A percentile compares a stretch with the other conserved stretches of the same genome.
Conservation (phyloP, 1,284 basidiomycete species). For the Ganoderma resinaceum region DNA sequence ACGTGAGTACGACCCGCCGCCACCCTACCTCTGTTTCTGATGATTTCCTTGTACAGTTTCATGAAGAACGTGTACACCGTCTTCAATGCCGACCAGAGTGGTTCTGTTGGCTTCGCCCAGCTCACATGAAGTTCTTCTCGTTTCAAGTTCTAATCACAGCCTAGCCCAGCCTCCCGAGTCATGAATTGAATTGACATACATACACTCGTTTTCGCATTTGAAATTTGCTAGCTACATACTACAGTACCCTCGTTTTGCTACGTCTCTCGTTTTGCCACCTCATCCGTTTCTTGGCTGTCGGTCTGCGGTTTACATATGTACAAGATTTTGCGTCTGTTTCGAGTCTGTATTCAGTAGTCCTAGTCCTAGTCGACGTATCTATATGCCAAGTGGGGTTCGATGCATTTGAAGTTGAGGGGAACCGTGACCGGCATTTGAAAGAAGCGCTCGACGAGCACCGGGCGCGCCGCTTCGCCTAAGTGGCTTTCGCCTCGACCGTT, state of each 20-base stretch:
- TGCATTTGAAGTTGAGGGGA: too few species aligned
- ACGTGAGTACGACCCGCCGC: conserved; percentile 23
- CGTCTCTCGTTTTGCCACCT: background rate
- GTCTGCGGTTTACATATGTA: background rate
- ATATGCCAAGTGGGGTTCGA: background rate
- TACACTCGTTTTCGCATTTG: background rate
- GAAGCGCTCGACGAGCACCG: too few species aligned
- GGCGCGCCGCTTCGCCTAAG: background rate
- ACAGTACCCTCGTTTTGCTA: background rate
- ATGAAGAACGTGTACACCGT: conserved; percentile 37
- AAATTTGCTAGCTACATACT: too few species aligned
- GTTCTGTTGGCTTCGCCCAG: conserved; percentile 34
- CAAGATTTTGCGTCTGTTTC: background rate
- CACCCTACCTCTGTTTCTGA: background rate
- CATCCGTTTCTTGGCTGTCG: background rate
- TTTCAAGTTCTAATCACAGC: background rate
- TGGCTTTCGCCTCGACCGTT: background rate
- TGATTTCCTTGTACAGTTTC: conserved; percentile 22
- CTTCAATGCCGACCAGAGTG: conserved; percentile 31
- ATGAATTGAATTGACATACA: background rate
- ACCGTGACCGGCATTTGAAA: too few species aligned
- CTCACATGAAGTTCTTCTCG: background rate
- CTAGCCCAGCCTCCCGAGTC: too few species aligned
- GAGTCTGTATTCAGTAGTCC: background rate
- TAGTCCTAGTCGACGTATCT: background rate